A percentile compares a stretch with the other conserved stretches of the same genome.
phyloP scores from a whole-genome alignment of 305 asterid species.

The Nicotiana rustica region DNA sequence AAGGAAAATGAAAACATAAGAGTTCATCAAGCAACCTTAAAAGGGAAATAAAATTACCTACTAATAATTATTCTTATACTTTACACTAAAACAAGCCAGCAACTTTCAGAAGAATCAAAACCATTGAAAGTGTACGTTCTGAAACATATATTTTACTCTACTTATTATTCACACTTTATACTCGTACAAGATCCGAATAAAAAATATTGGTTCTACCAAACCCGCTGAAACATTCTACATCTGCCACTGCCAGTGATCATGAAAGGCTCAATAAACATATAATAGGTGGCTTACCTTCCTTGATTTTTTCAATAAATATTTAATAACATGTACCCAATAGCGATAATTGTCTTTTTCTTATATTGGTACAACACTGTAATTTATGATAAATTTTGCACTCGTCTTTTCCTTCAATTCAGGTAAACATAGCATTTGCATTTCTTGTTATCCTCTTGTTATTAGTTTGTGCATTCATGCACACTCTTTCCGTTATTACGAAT shows the following conservation, averaged over 20 bases:
- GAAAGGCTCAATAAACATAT: not conserved
- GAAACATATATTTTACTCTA: not conserved
- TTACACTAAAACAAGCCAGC: not conserved
- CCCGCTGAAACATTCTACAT: not conserved
- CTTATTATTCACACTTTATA: not conserved
- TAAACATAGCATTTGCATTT: constrained; percentile 9
- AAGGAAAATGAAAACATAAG: not conserved
- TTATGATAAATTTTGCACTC: constrained; percentile 17
- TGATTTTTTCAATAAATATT: constrained; percentile 51
- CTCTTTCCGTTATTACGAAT: not conserved
- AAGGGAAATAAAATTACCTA: not conserved
- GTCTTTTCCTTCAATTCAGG: constrained; percentile 6
- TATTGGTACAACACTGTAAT: not conserved
- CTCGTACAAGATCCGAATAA: not conserved
- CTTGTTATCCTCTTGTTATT: not conserved
- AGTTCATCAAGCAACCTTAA: constrained; percentile 2
- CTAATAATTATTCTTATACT: not conserved
- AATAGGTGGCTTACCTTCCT: constrained; percentile 65
- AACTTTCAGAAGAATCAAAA: not conserved
- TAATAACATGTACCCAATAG: not conserved
- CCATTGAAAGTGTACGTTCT: not conserved
- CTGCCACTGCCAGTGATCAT: not conserved
- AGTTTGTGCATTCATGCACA: not conserved
- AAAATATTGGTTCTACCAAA: not conserved
- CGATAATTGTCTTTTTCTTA: not conserved